Evolutionary conservation across 108 stramenopile species (phyloP).

Genomic region (Schizochytrium sp.): DNA sequence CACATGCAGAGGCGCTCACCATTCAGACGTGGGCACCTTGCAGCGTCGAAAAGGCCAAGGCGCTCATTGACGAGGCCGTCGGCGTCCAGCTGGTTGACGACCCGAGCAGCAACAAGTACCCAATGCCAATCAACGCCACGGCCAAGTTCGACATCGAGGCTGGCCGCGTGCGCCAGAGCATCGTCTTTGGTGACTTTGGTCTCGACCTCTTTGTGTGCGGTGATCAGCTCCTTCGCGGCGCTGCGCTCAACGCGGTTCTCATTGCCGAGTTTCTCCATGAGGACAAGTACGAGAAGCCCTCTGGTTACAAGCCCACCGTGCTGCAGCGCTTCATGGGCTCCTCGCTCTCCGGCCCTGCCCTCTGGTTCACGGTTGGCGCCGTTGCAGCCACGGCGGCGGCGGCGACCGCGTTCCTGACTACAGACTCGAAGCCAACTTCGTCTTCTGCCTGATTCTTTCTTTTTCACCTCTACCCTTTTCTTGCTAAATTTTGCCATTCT

Average conservation of each 20-base stretch:
- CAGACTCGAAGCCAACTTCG: background rate
- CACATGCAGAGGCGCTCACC: conserved; percentile 89
- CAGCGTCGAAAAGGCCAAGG: conserved; percentile 63
- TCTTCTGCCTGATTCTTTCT: background rate
- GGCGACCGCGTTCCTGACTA: background rate
- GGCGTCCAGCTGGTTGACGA: conserved; percentile 75
- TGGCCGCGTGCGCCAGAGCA: conserved; percentile 66
- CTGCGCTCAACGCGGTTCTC: conserved; percentile 89
- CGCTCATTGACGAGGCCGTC: conserved; percentile 60
- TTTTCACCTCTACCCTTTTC: too few species aligned
- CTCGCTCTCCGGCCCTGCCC: background rate
- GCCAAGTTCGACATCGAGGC: conserved; percentile 91
- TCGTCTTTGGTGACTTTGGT: conserved; percentile 79
- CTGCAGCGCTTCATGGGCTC: background rate
- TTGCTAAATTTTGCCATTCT: too few species aligned
- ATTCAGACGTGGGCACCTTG: conserved; percentile 77
- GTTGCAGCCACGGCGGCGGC: background rate
- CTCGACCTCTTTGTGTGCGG: conserved; percentile 93
- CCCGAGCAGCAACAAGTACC: conserved; percentile 61
- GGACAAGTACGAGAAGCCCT: conserved; percentile 30
- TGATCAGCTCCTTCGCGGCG: conserved; percentile 91
- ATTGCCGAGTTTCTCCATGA: conserved; percentile 80
- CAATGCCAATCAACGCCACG: conserved; percentile 92
- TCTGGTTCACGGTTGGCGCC: background rate
- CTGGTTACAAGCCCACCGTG: background rate